Evolutionary conservation across 345 rosid genomes (phyloP), one percentile per base, ranked within the genome.

Genomic region (Aurinia saxatilis): DNA sequence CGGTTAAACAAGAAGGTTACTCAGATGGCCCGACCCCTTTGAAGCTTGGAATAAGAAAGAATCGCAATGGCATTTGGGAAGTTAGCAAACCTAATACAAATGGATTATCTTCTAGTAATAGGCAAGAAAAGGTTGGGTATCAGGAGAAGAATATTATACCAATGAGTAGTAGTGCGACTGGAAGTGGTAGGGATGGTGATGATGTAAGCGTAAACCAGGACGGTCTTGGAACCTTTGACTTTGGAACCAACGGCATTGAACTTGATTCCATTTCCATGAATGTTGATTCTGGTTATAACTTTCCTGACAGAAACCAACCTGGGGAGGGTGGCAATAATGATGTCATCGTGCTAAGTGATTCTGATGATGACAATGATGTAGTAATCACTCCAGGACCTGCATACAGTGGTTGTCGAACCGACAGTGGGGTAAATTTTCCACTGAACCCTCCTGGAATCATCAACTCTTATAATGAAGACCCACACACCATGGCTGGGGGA

Each of bases 131-230:
- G 16, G 75, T 60, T 41, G 78, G 81, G 19, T 83, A 67, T 57
- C 75, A 66, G 39, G 88, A 79, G 62, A 80, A 41, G 42, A 84
- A 87, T 73, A 52, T 66, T 57, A 84, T 85, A 40, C 90, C 86
- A 30, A 90, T 86, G 99, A 87, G 88, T 79, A 90, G 95, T 77
- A 90, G 95, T 73, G 95, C 86, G 17, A 87, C 96, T 48, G 89
- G 78, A 57, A 93, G 99, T 71, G 88, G 95, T 68, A 81, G 84
- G 73, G 97, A 89, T 58, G 91, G 96, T 70, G 99, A 93, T 72
- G 99, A 93, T 72, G 61, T 76, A 44, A 90, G 99, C 65, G 97
- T 90, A 64, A 93, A 88, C 78, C 97, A 93, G 80, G 95, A 82
- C 74, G 95, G 75, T 44, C 75, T 82, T 68, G 84, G 77, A 52